phyloP scores from a whole-genome alignment of 2,329 filamentous ascomycete species.

The Pseudocercospora ulei region DNA sequence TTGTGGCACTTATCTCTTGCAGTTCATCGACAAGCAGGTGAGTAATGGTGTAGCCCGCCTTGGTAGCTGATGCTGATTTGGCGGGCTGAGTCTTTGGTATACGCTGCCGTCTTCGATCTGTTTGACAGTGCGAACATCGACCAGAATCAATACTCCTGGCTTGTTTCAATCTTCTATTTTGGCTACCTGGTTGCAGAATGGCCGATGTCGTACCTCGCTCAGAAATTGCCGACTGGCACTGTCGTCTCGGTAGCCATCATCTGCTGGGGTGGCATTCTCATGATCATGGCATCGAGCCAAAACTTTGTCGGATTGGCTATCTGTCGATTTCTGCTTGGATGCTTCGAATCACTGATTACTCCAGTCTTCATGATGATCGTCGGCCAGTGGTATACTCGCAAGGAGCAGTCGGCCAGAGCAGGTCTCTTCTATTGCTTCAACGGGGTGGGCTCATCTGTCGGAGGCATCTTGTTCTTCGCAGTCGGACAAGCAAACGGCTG shows the following conservation, averaged over 20 bases:
- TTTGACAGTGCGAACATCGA: slow-evolving; percentile 44
- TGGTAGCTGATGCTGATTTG: no score
- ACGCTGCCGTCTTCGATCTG: slow-evolving; percentile 49
- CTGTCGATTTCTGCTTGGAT: slow-evolving; percentile 56
- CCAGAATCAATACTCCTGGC: slow-evolving; percentile 45
- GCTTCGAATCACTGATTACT: slow-evolving; percentile 59
- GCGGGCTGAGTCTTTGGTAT: slow-evolving; percentile 45
- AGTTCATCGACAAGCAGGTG: slow-evolving; percentile 38
- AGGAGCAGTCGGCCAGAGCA: slow-evolving; percentile 40
- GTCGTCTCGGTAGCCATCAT: slow-evolving; percentile 42
- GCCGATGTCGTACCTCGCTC: slow-evolving; percentile 27
- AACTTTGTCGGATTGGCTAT: slow-evolving; percentile 52
- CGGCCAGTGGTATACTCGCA: slow-evolving; percentile 58
- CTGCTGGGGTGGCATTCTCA: slow-evolving; percentile 53
- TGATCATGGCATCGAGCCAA: slow-evolving; percentile 51
- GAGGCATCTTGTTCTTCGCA: slow-evolving; percentile 55
- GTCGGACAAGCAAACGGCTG: slow-evolving; percentile 34
- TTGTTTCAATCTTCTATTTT: slow-evolving; percentile 51
- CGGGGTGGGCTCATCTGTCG: slow-evolving; percentile 59
- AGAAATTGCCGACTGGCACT: slow-evolving; percentile 32
- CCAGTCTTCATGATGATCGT: slow-evolving; percentile 28
- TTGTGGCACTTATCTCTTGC: slow-evolving; percentile 44
- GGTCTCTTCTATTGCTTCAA: slow-evolving; percentile 62
- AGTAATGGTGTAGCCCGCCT: no score
- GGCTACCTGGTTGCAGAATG: slow-evolving; percentile 33